Base-by-base conservation (phyloP, 192 early-diverging fungal genomes). In the Helicostylum pulchrum region DNA sequence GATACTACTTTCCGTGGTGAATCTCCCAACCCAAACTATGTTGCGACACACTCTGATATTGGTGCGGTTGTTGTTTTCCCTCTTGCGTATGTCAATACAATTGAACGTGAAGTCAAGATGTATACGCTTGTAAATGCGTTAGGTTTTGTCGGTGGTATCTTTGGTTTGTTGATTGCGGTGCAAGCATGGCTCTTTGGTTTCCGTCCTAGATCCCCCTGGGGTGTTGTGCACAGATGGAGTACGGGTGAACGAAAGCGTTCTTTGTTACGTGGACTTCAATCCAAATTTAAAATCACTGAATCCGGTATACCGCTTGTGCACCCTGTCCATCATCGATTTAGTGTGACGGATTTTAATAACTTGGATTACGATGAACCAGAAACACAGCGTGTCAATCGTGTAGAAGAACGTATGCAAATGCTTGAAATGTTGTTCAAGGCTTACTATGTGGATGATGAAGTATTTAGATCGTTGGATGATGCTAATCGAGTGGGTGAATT, bases 401-500 rank as follows among this genome's bases (percentile, higher is more conserved):
- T 73, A 8, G 71, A 73, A 36, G 71, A 67, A n/a, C 59, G 71
- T 19, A 73, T 73, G 71, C 71, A 73, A 43, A 39, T 61, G 34
- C 45, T 73, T 17, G 71, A 73, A 67, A 15, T 67, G 26, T 43
- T 73, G 7, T 73, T 73, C 54, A 73, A 73, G 61, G 71, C 71
- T 30, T 73, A 73, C 36, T 73, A 73, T 63, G 65, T 73, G 11
- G 71, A 73, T 53, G 71, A 73, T 44, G 71, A 73, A 64, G 63
- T 73, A 7, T 73, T 73, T 46, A 60, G 71, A 52, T 65, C 63
- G 6, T 58, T 73, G 21, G 71, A 73, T 49, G 66, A 62, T 55
- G 71, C 71, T 36, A 73, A 57, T 39, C 1, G 36, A 44, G 36
- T 39, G 36, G 36, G 36, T 39, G 36, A 39, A 39, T 39, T 39